Percentiles rank a stretch among this genome's conserved stretches.
These are phyloP conservation scores for Tulasnella sp. DNA, from an alignment of 768 basidiomycete species.

Conservation along the genomic window DNA sequence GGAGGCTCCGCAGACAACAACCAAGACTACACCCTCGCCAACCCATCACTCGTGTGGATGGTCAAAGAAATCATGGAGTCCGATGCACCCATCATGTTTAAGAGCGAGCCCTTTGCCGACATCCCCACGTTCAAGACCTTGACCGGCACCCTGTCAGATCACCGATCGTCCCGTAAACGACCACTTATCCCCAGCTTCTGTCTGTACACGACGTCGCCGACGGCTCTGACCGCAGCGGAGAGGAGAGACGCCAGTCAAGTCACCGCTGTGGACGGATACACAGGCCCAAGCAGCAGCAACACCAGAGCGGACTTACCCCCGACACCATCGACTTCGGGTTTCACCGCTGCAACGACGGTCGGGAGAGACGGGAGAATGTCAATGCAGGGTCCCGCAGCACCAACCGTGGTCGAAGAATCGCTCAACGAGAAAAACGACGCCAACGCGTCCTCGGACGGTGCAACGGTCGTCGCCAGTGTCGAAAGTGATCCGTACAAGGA, in stretches of 20 bases:
- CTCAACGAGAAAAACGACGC: background rate
- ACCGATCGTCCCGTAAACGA: background rate
- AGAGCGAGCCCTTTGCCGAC: background rate
- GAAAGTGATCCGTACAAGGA: constrained; percentile 6
- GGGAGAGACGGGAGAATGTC: too few species aligned
- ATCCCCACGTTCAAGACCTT: background rate
- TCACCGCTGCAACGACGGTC: too few species aligned
- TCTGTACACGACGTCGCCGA: background rate
- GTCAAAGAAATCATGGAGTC: constrained; percentile 56
- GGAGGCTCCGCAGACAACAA: constrained; percentile 57
- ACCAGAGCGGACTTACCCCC: too few species aligned
- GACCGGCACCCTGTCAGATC: constrained; percentile 1
- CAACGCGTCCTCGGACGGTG: background rate
- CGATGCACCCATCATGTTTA: constrained; percentile 56
- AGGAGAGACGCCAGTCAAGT: too few species aligned
- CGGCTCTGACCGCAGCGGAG: background rate
- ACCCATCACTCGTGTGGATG: constrained; percentile 75
- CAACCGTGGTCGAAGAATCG: background rate
- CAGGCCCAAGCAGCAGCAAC: too few species aligned
- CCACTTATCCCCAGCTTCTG: background rate
- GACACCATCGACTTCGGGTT: too few species aligned
- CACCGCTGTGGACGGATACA: too few species aligned
- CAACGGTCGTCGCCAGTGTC: background rate
- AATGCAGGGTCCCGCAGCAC: too few species aligned
- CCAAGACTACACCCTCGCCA: constrained; percentile 49